These are phyloP conservation scores for Cryphonectria carpinicola DNA, from an alignment of 2,329 filamentous ascomycete genomes.

Conservation along the genomic window DNA sequence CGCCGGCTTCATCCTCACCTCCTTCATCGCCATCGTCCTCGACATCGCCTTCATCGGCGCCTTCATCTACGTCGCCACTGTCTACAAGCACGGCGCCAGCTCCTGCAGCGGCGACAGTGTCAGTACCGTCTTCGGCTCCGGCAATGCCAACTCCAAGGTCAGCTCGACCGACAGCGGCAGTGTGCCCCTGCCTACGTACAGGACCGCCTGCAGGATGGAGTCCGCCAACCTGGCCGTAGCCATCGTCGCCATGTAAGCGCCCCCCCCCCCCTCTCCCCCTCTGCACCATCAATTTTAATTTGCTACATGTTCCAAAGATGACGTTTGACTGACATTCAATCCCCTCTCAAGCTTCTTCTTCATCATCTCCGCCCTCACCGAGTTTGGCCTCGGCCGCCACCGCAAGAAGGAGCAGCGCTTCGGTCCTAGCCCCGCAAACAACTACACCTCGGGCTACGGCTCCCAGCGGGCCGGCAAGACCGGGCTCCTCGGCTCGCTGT, in stretches of 20 bases:
- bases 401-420: conserved; percentile 44
- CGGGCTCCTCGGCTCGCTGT: conserved; percentile 40
- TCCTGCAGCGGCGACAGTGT: conserved; percentile 63
- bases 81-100: conserved; percentile 70
- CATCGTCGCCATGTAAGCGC: conserved; percentile 72
- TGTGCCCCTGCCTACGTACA: conserved; percentile 53
- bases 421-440: conserved; percentile 46
- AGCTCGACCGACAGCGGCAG: conserved; percentile 52
- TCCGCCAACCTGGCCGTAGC: conserved; percentile 77
- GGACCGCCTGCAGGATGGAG: conserved; percentile 71
- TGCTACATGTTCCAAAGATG: neutral
- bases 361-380: conserved; percentile 34
- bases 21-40: conserved; percentile 72
- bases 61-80: conserved; percentile 81
- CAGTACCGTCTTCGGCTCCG: conserved; percentile 70
- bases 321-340: conserved; percentile 3
- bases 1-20: conserved; percentile 74
- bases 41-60: conserved; percentile 76
- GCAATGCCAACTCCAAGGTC: conserved; percentile 54
- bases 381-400: conserved; percentile 37
- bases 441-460: conserved; percentile 44
- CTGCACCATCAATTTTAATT: neutral
- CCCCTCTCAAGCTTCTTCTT: conserved; percentile 40
- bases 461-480: conserved; percentile 26
- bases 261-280: too few species aligned